Evolutionary conservation across 2,329 filamentous ascomycete species (phyloP).

Genomic region (Ceratocystis alfenasii): DNA sequence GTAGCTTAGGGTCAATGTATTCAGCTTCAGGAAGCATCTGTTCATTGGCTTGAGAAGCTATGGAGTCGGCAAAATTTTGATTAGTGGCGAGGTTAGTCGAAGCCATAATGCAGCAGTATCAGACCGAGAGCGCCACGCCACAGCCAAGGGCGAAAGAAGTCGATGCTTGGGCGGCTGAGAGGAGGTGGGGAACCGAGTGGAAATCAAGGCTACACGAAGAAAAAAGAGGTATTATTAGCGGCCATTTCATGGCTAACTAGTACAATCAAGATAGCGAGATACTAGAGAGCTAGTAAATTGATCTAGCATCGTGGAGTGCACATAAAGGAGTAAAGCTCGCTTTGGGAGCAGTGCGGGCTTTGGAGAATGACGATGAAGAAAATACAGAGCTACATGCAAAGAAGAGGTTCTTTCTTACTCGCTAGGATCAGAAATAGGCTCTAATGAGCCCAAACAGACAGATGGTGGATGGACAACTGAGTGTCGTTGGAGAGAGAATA

Average conservation of each 20-base stretch:
- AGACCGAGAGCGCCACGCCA: background rate
- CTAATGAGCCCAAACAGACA: too few species aligned
- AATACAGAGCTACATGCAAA: too few species aligned
- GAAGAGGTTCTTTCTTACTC: too few species aligned
- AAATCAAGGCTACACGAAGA: background rate
- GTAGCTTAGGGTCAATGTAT: conserved; percentile 10
- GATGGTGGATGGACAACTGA: too few species aligned
- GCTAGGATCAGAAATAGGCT: too few species aligned
- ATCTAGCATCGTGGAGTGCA: background rate
- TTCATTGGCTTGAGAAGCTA: background rate
- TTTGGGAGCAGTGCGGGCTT: too few species aligned
- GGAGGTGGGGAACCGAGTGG: background rate
- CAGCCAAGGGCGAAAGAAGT: background rate
- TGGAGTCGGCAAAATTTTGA: background rate
- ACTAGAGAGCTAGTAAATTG: too few species aligned
- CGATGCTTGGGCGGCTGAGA: background rate
- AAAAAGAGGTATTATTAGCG: background rate
- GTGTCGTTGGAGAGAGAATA: too few species aligned
- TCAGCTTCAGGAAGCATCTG: background rate
- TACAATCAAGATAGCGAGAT: background rate
- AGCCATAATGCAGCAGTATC: background rate
- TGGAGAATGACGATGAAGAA: too few species aligned
- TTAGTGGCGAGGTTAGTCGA: background rate
- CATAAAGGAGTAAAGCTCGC: too few species aligned
- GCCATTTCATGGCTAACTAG: background rate